Evolutionary conservation across 371 early-diverging fungal species (phyloP), one percentile per base, ranked within the genome.

Genomic region (Phascolomyces articulosus): DNA sequence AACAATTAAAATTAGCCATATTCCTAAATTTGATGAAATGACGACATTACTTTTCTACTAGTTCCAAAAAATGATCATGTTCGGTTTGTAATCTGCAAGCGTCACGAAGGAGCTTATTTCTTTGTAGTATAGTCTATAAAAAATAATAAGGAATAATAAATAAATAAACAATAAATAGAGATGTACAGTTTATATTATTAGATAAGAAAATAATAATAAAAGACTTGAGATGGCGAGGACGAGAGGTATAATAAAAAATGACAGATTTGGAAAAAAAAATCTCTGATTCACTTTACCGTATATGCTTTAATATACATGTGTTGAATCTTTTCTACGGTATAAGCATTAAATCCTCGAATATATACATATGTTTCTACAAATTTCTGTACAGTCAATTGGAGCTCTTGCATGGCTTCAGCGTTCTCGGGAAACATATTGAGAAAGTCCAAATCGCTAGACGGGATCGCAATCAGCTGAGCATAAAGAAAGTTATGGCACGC

Each of bases 361-460:
- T 86, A 87, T 2, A 87, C 85, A 71, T 86, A 87, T 1, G 86
- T 82, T 28, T 82, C 81, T 44, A 78, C 84, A 65, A 87, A 87
- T 68, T 87, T 85, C n/a, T 76, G 75, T 1, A 78, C 77, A 7
- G 80, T 72, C 28, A 67, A 64, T 63, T 77, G 75, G 58, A 85
- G 71, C 55, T 86, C 85, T 28, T 75, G 64, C 20, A 87, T 57
- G 1, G 85, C 77, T 28, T 79, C 74, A n/a, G 68, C 63, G 53
- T 84, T 81, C 60, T 84, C 83, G 28, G 84, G 77, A 48, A 85
- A 82, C 64, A 79, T 77, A 47, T 78, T 78, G 10, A 87, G 65
- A 68, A 87, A 87, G n/a, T 80, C 85, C 47, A 84, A 65, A 71
- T 87, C 88, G 55, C 84, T 87, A 67, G n/a, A 49, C 49, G 11